Evolutionary conservation across 768 basidiomycete genomes (phyloP).

Genomic region (Kwoniella sp.): DNA sequence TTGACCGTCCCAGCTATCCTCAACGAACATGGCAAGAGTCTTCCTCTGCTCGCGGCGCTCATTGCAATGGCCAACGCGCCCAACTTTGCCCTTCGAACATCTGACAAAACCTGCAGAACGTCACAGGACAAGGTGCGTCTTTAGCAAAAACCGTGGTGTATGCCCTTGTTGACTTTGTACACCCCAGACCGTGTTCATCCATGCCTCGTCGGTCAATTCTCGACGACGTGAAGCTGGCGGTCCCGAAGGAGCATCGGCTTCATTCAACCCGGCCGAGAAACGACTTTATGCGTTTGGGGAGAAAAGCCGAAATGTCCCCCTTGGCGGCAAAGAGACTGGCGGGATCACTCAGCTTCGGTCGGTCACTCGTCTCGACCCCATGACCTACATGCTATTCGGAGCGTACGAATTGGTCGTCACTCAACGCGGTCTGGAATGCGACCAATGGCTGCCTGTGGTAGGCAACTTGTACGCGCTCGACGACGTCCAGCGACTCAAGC

Average conservation of each 20-base stretch:
- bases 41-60: conserved; percentile 76
- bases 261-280: conserved; percentile 61
- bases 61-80: conserved; percentile 85
- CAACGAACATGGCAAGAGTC: conserved; percentile 50
- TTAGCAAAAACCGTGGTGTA: no score
- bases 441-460: conserved; percentile 78
- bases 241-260: conserved; percentile 42
- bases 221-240: conserved; percentile 62
- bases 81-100: conserved; percentile 79
- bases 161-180: no score
- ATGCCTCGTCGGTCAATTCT: conserved; percentile 82
- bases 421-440: conserved; percentile 76
- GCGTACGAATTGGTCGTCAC: conserved; percentile 74
- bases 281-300: conserved; percentile 80
- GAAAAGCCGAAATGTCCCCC: conserved; percentile 73
- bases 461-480: conserved; percentile 74
- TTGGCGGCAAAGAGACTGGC: conserved; percentile 56
- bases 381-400: conserved; percentile 89
- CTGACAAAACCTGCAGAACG: conserved; percentile 68
- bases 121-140: conserved; percentile 78
- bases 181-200: conserved; percentile 73
- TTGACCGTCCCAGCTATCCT: conserved; percentile 47
- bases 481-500: conserved; percentile 78
- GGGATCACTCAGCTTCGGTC: conserved; percentile 72
- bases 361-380: conserved; percentile 80